These are phyloP conservation scores for Andalucia godoyi DNA, from an alignment of 78 protist species.

Conservation along the genomic window DNA sequence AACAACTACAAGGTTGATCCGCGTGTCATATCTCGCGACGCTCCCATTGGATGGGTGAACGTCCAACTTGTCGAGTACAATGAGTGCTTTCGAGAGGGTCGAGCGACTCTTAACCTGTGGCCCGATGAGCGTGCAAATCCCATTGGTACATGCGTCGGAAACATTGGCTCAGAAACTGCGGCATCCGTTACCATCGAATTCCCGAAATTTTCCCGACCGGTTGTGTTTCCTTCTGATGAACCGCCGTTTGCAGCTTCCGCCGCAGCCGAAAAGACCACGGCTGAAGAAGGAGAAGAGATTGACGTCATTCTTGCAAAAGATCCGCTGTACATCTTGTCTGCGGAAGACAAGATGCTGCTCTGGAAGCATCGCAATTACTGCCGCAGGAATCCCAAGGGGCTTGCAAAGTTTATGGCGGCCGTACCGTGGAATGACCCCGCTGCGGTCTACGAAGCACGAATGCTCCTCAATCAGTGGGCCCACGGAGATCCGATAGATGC, in stretches of 20 bases:
- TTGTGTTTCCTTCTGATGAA: conserved; percentile 7
- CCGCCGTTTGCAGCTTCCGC: too few relatives aligned
- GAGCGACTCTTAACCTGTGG: conserved; percentile 1
- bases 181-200: background rate
- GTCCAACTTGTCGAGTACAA: background rate
- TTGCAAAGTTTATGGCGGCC: conserved; percentile 68
- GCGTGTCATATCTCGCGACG: too few relatives aligned
- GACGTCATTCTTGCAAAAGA: conserved; percentile 5
- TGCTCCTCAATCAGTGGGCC: conserved; percentile 32
- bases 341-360: conserved; percentile 4
- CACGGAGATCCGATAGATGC: conserved; percentile 46
- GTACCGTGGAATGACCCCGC: conserved; percentile 52
- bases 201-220: background rate
- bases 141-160: background rate
- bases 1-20: too few relatives aligned
- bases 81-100: background rate
- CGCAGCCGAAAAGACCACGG: too few relatives aligned
- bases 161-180: background rate
- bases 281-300: too few relatives aligned
- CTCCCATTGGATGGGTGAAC: conserved; percentile 9
- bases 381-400: conserved; percentile 19
- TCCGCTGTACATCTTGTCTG: conserved; percentile 23
- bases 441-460: conserved; percentile 49
- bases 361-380: conserved; percentile 13
- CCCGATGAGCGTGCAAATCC: background rate